A percentile compares a stretch with the other conserved stretches of the same genome.
Conservation (phyloP, 139 green algal genomes). For the Micromonas commoda region DNA sequence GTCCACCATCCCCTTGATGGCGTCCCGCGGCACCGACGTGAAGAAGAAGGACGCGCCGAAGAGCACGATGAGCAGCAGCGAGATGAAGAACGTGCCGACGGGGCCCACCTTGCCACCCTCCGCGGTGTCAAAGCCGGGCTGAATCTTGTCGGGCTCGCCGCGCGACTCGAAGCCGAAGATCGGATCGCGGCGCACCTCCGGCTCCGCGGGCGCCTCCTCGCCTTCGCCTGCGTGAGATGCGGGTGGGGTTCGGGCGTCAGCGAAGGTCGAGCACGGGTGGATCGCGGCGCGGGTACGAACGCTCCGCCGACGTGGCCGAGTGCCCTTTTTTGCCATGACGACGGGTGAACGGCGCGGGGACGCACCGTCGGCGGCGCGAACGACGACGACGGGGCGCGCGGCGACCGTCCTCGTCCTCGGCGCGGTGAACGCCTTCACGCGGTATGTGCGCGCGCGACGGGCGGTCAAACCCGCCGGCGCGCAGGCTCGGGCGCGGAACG, state of each 20-base stretch:
- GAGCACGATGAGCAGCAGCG: constrained; percentile 16
- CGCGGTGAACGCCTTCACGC: neutral
- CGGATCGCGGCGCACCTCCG: neutral
- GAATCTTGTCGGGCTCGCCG: neutral
- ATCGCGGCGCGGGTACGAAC: too few species aligned
- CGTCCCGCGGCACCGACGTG: constrained; percentile 8
- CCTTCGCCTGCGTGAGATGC: too few species aligned
- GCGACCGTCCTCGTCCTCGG: neutral
- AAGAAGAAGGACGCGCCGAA: constrained; percentile 24
- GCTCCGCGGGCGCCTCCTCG: neutral
- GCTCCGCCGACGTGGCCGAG: too few species aligned
- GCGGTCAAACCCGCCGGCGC: too few species aligned
- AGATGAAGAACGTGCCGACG: constrained; percentile 1
- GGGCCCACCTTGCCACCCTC: constrained; percentile 18
- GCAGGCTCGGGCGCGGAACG: neutral
- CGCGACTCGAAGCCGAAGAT: constrained; percentile 3
- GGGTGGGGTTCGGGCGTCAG: too few species aligned
- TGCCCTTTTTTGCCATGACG: too few species aligned
- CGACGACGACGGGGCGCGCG: neutral
- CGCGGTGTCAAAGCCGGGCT: constrained; percentile 19
- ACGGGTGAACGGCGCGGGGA: neutral
- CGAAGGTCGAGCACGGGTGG: too few species aligned
- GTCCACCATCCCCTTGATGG: neutral
- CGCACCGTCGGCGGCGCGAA: neutral
- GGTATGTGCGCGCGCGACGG: too few species aligned